Base-by-base conservation (phyloP, 1,284 basidiomycete species). In the Leccinum solheimii region DNA sequence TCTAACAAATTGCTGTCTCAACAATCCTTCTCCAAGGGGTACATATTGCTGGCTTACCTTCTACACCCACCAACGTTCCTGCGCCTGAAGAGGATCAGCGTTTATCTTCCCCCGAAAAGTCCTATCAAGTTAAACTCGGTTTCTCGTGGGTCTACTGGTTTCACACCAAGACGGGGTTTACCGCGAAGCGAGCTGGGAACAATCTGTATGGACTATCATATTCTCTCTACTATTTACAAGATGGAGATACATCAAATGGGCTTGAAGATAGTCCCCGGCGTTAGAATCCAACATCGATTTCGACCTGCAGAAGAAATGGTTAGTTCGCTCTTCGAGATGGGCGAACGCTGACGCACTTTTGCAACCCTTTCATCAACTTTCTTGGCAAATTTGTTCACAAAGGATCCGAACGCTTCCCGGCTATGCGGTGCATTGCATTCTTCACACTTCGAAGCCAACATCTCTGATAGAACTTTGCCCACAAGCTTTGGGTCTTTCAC, bases 51-150 rank as follows among this genome's bases (percentile, higher is more conserved):
- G 74, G 72, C 2, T 55, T 73, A 40, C 72, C 72, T 43, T 55
- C 58, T 54, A 61, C 60, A 23, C 26, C 54, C 5, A 13, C 64
- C 50, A 75, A 71, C 40, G 76, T 72, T 60, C 60, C 68, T 23
- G 59, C 69, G 11, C 61, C 72, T n/a, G 3, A 23, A 23, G 74
- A 74, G 21, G 71, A 73, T 14, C 40, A 68, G 53, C 77, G 81
- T 19, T 78, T 86, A 16, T 77, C 86, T 10, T 88, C 88, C 26
- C 23, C 88, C 7, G 91, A 93, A 69, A 81, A 81, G 59, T 87
- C 89, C 48, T 93, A 87, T 72, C 86, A 86, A 69, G 91, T 91
- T 50, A 88, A 82, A 11, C 32, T 5, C 32, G 48, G 68, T 72
- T 60, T 61, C 75, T 30, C 76, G 71, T 38, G 65, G 67, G 14